Conservation (phyloP, 306 rosid genomes). For the Citrullus mucosospermus region DNA sequence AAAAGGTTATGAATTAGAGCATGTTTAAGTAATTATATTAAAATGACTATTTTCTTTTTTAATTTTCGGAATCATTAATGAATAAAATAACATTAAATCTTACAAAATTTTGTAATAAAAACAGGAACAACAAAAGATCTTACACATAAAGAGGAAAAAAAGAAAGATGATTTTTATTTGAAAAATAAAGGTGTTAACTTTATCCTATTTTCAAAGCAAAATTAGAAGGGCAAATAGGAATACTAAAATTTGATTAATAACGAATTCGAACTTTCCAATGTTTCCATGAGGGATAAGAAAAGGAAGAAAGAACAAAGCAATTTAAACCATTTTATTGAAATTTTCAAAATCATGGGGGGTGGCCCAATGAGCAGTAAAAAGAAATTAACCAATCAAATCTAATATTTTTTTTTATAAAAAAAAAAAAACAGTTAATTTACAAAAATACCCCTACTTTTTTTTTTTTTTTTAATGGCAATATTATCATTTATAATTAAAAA, state of each 20-base stretch:
- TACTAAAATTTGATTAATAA: background rate
- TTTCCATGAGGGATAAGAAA: background rate
- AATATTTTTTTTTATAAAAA: background rate
- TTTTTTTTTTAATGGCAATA: too few relatives aligned
- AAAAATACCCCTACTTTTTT: too few relatives aligned
- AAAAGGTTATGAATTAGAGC: background rate
- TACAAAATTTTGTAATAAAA: background rate
- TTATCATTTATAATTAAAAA: too few relatives aligned
- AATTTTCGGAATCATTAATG: too few relatives aligned
- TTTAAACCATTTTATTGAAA: background rate
- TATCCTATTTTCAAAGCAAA: background rate
- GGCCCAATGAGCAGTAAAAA: background rate
- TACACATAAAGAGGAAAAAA: background rate
- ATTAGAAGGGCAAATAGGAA: background rate
- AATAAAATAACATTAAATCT: background rate
- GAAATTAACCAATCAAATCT: background rate
- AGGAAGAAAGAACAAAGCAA: background rate
- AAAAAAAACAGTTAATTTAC: background rate
- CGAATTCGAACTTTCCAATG: background rate
- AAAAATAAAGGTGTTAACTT: background rate
- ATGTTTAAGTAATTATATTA: background rate
- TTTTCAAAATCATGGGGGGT: background rate
- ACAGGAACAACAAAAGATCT: background rate
- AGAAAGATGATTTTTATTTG: background rate
- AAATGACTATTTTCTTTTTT: background rate